A percentile compares a stretch with the other conserved stretches of the same genome.
These are phyloP conservation scores for Yamadazyma taylorii DNA, from an alignment of 1,139 yeast genomes.

Conservation along the genomic window DNA sequence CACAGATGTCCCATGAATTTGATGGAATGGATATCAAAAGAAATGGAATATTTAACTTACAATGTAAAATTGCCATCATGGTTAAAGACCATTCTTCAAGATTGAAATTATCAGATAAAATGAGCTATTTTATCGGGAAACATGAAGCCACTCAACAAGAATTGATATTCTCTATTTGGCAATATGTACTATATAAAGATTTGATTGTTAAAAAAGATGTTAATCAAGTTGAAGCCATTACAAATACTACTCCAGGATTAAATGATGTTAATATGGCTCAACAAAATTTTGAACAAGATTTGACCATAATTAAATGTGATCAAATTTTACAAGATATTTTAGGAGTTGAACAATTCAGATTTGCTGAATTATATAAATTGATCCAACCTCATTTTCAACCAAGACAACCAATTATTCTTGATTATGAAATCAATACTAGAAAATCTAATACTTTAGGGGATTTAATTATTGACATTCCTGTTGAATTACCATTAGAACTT, in stretches of 20 bases:
- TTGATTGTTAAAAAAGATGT: conserved; percentile 49
- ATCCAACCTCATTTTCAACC: conserved; percentile 65
- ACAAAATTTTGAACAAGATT: conserved; percentile 29
- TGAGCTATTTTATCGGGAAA: conserved; percentile 72
- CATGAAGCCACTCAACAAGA: conserved; percentile 84
- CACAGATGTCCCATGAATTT: conserved; percentile 46
- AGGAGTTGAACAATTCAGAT: conserved; percentile 52
- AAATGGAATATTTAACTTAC: conserved; percentile 65
- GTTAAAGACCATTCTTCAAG: conserved; percentile 69
- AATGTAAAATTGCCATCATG: conserved; percentile 74
- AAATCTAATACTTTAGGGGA: conserved; percentile 82
- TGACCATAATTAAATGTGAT: conserved; percentile 63
- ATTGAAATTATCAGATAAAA: conserved; percentile 59
- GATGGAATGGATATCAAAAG: conserved; percentile 91
- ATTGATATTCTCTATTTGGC: conserved; percentile 83
- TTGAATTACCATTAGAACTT: conserved; percentile 54
- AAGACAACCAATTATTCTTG: conserved; percentile 72
- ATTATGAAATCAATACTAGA: conserved; percentile 74
- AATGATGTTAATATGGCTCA: conserved; percentile 12
- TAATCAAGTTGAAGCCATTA: conserved; percentile 41
- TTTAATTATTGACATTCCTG: conserved; percentile 70
- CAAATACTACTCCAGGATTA: conserved; percentile 21
- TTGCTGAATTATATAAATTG: conserved; percentile 74
- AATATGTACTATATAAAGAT: conserved; percentile 76
- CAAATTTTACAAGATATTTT: conserved; percentile 60